These are phyloP conservation scores for Pichiaceae sp. DNA, from an alignment of 1,139 yeast species.

Conservation along the genomic window DNA sequence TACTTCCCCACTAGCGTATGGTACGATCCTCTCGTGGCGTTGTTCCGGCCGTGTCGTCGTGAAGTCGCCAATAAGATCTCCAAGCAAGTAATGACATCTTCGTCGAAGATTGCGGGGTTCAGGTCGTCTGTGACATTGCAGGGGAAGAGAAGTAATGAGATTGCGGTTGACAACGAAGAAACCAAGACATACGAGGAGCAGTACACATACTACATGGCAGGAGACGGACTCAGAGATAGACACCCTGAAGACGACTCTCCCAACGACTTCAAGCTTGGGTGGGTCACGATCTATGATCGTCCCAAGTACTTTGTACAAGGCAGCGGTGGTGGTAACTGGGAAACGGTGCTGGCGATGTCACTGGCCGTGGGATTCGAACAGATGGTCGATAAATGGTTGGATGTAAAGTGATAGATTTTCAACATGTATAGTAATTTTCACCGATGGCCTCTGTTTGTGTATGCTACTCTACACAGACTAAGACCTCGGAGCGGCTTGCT, in stretches of 20 bases:
- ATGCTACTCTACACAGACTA: conserved; percentile 94
- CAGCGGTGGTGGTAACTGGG: conserved; percentile 39
- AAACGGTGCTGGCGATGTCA: conserved; percentile 43
- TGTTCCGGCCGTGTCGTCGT: conserved; percentile 48
- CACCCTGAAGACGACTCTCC: conserved; percentile 54
- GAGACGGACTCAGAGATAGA: conserved; percentile 45
- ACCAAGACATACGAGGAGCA: conserved; percentile 13
- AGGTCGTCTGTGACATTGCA: neutral
- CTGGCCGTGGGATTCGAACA: conserved; percentile 45
- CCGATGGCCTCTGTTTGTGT: conserved; percentile 29
- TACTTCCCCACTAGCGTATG: conserved; percentile 11
- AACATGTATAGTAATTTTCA: too few species aligned
- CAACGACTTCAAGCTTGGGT: conserved; percentile 50
- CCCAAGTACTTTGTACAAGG: conserved; percentile 12
- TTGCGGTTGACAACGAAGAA: conserved; percentile 6
- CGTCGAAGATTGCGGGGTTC: conserved; percentile 4
- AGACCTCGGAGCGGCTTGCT: conserved; percentile 93
- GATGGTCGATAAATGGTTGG: neutral
- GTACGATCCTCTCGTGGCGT: conserved; percentile 32
- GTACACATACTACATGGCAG: conserved; percentile 33
- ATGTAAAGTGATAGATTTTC: neutral
- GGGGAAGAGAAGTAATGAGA: neutral
- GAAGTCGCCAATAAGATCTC: conserved; percentile 35
- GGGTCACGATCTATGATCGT: conserved; percentile 56
- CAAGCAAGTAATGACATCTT: conserved; percentile 22